A percentile compares a stretch with the other conserved stretches of the same genome.
phyloP scores from a whole-genome alignment of 495 filamentous ascomycete genomes.

The Chaetomium fimeti region DNA sequence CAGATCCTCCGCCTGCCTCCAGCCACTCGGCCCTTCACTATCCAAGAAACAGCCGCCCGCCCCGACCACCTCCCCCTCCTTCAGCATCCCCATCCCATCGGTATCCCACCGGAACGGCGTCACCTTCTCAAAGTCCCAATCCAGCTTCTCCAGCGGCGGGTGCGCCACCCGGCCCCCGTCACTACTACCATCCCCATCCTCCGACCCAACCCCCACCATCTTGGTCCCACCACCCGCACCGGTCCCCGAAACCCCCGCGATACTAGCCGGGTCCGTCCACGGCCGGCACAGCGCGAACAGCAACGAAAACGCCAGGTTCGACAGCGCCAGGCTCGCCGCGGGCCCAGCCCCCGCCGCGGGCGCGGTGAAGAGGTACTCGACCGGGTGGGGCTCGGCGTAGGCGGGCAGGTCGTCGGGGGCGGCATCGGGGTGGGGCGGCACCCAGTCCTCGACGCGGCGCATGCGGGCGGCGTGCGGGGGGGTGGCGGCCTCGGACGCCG shows the following conservation, averaged over 20 bases:
- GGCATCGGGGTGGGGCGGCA: slow-evolving; percentile 22
- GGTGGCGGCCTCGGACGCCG: no score
- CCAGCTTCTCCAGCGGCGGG: not conserved
- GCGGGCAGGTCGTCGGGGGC: no score
- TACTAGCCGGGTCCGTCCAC: slow-evolving; percentile 20
- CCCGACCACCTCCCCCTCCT: slow-evolving; percentile 2
- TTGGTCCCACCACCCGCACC: not conserved
- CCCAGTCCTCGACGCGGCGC: slow-evolving; percentile 28
- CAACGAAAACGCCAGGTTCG: slow-evolving; percentile 17
- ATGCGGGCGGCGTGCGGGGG: not conserved
- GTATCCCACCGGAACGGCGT: slow-evolving; percentile 26
- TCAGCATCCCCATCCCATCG: slow-evolving; percentile 12
- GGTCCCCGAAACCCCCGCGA: not conserved
- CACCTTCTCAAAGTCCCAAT: slow-evolving; percentile 18
- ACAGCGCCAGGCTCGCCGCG: slow-evolving; percentile 15
- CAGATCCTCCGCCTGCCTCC: slow-evolving; percentile 23
- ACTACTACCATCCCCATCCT: not conserved
- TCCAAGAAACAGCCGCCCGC: slow-evolving; percentile 21
- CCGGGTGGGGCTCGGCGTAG: not conserved
- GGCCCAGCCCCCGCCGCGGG: not conserved
- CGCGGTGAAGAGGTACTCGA: slow-evolving; percentile 27
- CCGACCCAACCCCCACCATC: no score
- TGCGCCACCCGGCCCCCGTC: not conserved
- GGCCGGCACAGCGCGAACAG: slow-evolving; percentile 30
- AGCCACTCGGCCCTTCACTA: slow-evolving; percentile 32